These are phyloP conservation scores for Arxiozyma telluris DNA, from an alignment of 1,139 yeast species.

Conservation along the genomic window DNA sequence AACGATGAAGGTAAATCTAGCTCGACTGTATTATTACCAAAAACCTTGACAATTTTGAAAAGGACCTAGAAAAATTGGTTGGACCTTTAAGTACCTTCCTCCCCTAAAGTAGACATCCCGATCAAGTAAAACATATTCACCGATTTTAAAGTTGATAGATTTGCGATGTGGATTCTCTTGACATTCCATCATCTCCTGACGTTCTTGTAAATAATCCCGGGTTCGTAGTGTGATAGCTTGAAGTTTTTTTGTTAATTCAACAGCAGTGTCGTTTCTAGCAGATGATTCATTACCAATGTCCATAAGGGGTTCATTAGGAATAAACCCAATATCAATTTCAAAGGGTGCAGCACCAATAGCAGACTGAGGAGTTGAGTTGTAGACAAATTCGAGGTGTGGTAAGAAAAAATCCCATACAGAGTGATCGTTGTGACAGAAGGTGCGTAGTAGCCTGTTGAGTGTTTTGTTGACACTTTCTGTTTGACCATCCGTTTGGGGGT, in stretches of 20 bases:
- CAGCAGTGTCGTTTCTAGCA: neutral
- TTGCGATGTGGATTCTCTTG: slow-evolving; percentile 44
- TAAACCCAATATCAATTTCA: slow-evolving; percentile 10
- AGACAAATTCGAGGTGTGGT: slow-evolving; percentile 1
- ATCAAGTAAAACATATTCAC: slow-evolving; percentile 52
- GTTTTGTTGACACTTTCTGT: slow-evolving; percentile 16
- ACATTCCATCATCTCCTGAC: slow-evolving; percentile 5
- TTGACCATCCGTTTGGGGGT: slow-evolving; percentile 9
- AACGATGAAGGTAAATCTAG: slow-evolving; percentile 7
- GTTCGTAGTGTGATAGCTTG: neutral
- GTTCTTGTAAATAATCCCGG: slow-evolving; percentile 4
- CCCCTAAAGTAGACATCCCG: slow-evolving; percentile 8
- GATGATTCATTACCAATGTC: neutral
- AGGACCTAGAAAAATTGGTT: slow-evolving; percentile 11
- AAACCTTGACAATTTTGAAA: slow-evolving; percentile 6
- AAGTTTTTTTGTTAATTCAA: neutral
- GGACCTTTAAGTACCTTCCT: slow-evolving; percentile 8
- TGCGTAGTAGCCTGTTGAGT: slow-evolving; percentile 11
- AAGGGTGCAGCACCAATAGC: slow-evolving; percentile 7
- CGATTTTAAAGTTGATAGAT: slow-evolving; percentile 95
- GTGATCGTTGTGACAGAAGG: slow-evolving; percentile 8
- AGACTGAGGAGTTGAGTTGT: slow-evolving; percentile 8
- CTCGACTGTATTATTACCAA: slow-evolving; percentile 9
- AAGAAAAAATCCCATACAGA: slow-evolving; percentile 12
- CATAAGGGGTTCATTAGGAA: slow-evolving; percentile 8